A percentile compares a stretch with the other conserved stretches of the same genome.
These are phyloP conservation scores for Mycotypha africana DNA, from an alignment of 371 early-diverging fungal species.

Conservation along the genomic window DNA sequence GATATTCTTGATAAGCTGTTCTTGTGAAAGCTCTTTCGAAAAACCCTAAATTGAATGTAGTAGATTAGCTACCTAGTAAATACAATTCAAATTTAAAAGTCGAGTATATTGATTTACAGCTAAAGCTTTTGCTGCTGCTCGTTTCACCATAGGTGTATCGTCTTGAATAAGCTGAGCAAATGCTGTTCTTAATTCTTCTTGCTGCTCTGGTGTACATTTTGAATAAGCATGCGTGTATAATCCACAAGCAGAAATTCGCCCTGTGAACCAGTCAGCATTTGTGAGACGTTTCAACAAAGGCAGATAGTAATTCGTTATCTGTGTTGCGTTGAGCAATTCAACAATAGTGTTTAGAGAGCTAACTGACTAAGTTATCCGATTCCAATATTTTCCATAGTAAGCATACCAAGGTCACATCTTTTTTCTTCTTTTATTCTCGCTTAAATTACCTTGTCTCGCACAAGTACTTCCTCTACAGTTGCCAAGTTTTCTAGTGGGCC, in stretches of 20 bases:
- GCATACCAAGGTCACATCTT: too few relatives aligned
- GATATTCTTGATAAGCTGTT: conserved; percentile 63
- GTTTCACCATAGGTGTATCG: conserved; percentile 98
- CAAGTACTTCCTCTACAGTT: conserved; percentile 94
- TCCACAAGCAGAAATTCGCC: conserved; percentile 90
- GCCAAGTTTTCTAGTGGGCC: conserved; percentile 94
- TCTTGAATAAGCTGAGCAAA: conserved; percentile 87
- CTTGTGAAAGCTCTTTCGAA: conserved; percentile 52
- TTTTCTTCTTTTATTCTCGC: too few relatives aligned
- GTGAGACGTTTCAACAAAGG: conserved; percentile 89
- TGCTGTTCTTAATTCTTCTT: conserved; percentile 76
- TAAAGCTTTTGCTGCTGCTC: conserved; percentile 89
- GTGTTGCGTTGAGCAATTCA: conserved; percentile 59
- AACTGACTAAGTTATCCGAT: conserved; percentile 93
- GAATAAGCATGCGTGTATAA: conserved; percentile 83
- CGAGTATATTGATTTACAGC: conserved; percentile 53
- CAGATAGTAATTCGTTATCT: conserved; percentile 83
- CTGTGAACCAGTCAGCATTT: conserved; percentile 98
- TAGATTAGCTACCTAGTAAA: neutral
- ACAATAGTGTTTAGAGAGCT: conserved; percentile 86
- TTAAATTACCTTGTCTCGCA: conserved; percentile 93
- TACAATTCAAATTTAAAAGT: neutral
- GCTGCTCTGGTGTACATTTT: conserved; percentile 63
- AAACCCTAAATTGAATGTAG: conserved; percentile 3
- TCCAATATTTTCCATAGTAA: too few relatives aligned